Percentiles rank a stretch among this genome's conserved stretches.
phyloP scores from a whole-genome alignment of 176 grass and related monocot genomes.

The Dendrocalamus sinicus region DNA sequence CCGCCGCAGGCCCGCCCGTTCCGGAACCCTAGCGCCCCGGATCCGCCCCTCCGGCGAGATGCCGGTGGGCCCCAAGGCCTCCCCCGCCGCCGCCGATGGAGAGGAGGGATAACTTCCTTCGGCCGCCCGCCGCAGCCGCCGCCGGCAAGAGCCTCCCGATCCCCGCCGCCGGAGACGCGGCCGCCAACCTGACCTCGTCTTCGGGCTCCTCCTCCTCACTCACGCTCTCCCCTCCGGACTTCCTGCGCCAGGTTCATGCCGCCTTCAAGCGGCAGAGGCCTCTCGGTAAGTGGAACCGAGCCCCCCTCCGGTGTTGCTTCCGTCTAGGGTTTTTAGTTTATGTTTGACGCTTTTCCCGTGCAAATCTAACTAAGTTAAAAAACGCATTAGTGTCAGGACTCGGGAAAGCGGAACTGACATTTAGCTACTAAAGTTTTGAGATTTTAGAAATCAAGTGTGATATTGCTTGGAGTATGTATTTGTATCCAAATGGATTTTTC shows the following conservation, averaged over 20 bases:
- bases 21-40: conserved; percentile 46
- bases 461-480: conserved; percentile 14
- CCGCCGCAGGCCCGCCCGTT: neutral
- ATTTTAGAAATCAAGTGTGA: conserved; percentile 24
- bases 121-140: conserved; percentile 27
- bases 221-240: conserved; percentile 54
- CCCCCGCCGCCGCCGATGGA: conserved; percentile 54
- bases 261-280: conserved; percentile 77
- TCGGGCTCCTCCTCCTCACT: conserved; percentile 59
- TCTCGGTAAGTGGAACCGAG: conserved; percentile 45
- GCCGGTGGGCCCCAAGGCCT: conserved; percentile 47
- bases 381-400: neutral
- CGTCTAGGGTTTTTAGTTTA: conserved; percentile 37
- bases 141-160: conserved; percentile 28
- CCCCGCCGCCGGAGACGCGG: conserved; percentile 43
- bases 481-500: conserved; percentile 29
- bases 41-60: conserved; percentile 52
- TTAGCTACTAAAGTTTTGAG: neutral
- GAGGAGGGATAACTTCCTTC: conserved; percentile 73
- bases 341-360: conserved; percentile 16
- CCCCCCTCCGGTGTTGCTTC: conserved; percentile 1
- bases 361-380: conserved; percentile 3
- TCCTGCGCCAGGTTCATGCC: conserved; percentile 68
- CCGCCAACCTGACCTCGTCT: conserved; percentile 52
- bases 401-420: neutral